Percentiles rank a stretch among this genome's conserved stretches.
Evolutionary conservation across 108 stramenopile species (phyloP).

Genomic region (Nitzschia sp.): DNA sequence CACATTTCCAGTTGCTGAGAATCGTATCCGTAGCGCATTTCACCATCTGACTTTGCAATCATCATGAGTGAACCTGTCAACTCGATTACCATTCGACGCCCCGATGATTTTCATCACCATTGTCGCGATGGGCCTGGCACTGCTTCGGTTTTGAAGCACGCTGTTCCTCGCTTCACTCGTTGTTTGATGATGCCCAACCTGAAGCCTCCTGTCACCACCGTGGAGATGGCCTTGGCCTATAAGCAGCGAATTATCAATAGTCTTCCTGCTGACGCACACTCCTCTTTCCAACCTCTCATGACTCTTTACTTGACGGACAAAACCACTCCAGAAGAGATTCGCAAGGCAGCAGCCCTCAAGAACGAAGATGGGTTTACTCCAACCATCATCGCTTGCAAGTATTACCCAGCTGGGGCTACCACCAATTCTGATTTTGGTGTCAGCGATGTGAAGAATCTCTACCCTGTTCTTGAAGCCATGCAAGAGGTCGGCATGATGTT

Average conservation of each 20-base stretch:
- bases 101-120: conserved; percentile 96
- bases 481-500: conserved; percentile 90
- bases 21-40: background rate
- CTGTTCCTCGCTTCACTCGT: conserved; percentile 70
- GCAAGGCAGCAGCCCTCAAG: conserved; percentile 58
- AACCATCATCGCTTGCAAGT: conserved; percentile 89
- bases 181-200: conserved; percentile 98
- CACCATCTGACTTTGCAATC: too few relatives aligned
- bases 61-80: background rate
- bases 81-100: conserved; percentile 35
- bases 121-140: conserved; percentile 82
- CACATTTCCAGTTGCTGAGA: background rate
- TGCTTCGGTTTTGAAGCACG: conserved; percentile 62
- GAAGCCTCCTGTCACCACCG: conserved; percentile 93
- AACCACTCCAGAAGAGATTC: conserved; percentile 92
- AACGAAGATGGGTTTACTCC: conserved; percentile 43
- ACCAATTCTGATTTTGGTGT: conserved; percentile 97
- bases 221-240: conserved; percentile 87
- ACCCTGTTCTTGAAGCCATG: conserved; percentile 88
- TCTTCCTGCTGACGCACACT: conserved; percentile 25
- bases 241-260: conserved; percentile 72
- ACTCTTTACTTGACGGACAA: conserved; percentile 96
- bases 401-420: conserved; percentile 99
- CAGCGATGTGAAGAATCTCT: conserved; percentile 80
- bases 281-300: conserved; percentile 78